Evolutionary conservation across 495 filamentous ascomycete species (phyloP), one percentile per base, ranked within the genome.

Genomic region (Penicillium alfredii): DNA sequence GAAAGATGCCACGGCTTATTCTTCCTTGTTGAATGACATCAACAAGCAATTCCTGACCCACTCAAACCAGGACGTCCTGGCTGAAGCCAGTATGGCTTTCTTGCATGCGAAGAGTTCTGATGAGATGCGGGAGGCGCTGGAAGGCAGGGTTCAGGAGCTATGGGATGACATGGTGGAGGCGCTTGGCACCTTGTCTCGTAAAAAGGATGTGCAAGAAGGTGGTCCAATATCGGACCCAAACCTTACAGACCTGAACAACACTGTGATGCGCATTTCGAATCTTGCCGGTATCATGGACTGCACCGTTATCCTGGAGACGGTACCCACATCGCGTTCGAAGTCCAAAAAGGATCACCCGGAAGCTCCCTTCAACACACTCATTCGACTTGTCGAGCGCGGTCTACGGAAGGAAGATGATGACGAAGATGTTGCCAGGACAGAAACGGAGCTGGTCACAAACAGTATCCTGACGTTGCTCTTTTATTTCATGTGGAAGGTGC

Each of bases 401-500:
- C 58, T 72, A 5, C 72, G 77, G 12, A 66, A 57, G 22, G 45
- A 73, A 19, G 74, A 78, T 17, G 68, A 74, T 1, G 73, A 81
- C 35, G 76, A 82, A 17, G 79, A 82, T 8, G 54, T 73, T 3
- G 80, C 82, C 36, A 74, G 73, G 26, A 62, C 81, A 6, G 88
- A 94, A 52, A 80, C 86, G 39, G 81, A 88, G 40, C 62, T 92
- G 33, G 77, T 88, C 4, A 67, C 70, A 7, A 80, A 75, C 37
- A 81, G 86, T 12, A 78, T 88, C 43, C 80, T 81, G 43, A 70
- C 80, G 4, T 58, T 83, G 14, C 64, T 88, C 15, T 86, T 88
- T 65, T 97, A 95, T 64, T 92, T 95, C 59, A 85, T 94, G 80
- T 98, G 92, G 92, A 88, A 89, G 45, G 72, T 86, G 6, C 77